These are phyloP conservation scores for Kodamaea kaohsiungensis DNA, from an alignment of 805 yeast genomes.

Conservation along the genomic window DNA sequence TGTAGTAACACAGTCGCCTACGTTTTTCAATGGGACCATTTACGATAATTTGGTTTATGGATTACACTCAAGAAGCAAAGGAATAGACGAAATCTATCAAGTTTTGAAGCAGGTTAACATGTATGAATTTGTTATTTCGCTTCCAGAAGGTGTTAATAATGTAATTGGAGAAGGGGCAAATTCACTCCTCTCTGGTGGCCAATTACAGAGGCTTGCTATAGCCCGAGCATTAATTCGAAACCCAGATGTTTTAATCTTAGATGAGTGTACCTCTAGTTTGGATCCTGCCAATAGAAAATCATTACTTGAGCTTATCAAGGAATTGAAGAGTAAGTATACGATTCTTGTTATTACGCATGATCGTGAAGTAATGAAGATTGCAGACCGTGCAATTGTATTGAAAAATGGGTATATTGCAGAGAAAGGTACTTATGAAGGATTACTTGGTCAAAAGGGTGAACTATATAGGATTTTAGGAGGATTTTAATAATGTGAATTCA, in stretches of 20 bases:
- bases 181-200: constrained; percentile 80
- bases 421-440: constrained; percentile 37
- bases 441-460: constrained; percentile 28
- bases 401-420: constrained; percentile 51
- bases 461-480: constrained; percentile 15
- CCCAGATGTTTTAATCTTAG: constrained; percentile 70
- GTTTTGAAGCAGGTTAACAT: constrained; percentile 51
- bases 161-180: constrained; percentile 49
- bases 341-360: constrained; percentile 75
- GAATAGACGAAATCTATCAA: constrained; percentile 28
- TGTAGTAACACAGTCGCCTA: constrained; percentile 75
- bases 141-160: constrained; percentile 64
- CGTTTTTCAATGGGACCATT: constrained; percentile 72
- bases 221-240: constrained; percentile 75
- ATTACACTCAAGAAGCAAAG: constrained; percentile 18
- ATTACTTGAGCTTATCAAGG: constrained; percentile 51
- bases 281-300: constrained; percentile 60
- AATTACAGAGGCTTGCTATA: constrained; percentile 79
- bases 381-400: constrained; percentile 52
- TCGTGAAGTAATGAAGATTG: constrained; percentile 58
- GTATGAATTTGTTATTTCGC: constrained; percentile 50
- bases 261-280: constrained; percentile 88
- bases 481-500: too few species aligned
- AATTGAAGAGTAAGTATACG: constrained; percentile 29
- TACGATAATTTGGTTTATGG: constrained; percentile 73